Base-by-base conservation (phyloP, 148 eudicot species). In the Bassia scoparia region DNA sequence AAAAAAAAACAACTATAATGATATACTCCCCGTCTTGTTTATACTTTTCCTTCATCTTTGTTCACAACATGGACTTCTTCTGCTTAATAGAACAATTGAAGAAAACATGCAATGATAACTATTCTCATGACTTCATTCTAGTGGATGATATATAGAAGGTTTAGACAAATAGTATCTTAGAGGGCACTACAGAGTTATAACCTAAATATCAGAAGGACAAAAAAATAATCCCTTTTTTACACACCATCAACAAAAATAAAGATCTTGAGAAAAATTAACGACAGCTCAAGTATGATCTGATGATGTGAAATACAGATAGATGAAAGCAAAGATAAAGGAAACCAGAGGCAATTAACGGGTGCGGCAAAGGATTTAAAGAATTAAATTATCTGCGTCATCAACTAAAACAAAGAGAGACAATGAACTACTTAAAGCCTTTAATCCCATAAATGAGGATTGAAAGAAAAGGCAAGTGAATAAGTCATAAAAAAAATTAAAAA, bases 91-190 rank as follows among this genome's bases (percentile, higher is more conserved):
- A 20, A 53, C 24, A 53, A 53, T 21, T 5, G 7, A 18, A 20
- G 56, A 5, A 53, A 20, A n/a, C 8, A 53, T 17, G 56, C 56
- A 21, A 53, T 53, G 56, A 6, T 21, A n/a, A 7, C 18, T 29
- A 33, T 29, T 68, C 34, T 29, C 18, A 30, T 46, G 71, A 48
- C 27, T 27, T 49, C 30, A 48, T 68, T 48, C 33, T 55, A 37
- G 56, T 17, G 33, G 71, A 68, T 68, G 71, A 66, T 17, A 43
- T 24, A 66, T 34, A 43, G 17, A 66, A 1, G 56, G 58, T 46
- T 34, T 48, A 7, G 53, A 41, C 46, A 41, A 14, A 8, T 41
- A 7, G 41, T 37, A 41, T 41, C 46, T 5, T 1, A 7, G 12
- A 14, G 46, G 46, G 9, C 10, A 41, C 46, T 8, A 8, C 9